phyloP scores from a whole-genome alignment of 2,329 filamentous ascomycete genomes.

The Neopestalotiopsis sp. region DNA sequence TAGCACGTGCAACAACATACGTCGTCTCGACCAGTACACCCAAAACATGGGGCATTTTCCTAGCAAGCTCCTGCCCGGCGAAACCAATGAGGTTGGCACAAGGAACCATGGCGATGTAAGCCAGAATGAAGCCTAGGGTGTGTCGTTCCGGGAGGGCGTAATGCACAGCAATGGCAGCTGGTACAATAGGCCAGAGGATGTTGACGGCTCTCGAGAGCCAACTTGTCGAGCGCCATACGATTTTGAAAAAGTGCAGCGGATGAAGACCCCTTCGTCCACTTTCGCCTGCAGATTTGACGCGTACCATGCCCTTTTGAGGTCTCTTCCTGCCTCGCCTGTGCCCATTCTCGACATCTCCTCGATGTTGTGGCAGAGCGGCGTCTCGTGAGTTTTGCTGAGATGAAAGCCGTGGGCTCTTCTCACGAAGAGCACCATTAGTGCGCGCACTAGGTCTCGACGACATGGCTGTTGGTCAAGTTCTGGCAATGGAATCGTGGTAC shows the following conservation, averaged over 20 bases:
- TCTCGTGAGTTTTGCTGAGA: conserved; percentile 13
- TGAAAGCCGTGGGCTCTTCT: conserved; percentile 19
- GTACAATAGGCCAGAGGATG: conserved; percentile 76
- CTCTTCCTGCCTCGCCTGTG: conserved; percentile 13
- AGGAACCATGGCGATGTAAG: conserved; percentile 79
- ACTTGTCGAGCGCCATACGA: conserved; percentile 68
- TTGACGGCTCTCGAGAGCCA: conserved; percentile 69
- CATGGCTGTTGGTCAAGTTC: neutral
- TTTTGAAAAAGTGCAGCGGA: conserved; percentile 65
- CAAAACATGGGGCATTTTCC: conserved; percentile 76
- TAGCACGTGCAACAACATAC: conserved; percentile 36
- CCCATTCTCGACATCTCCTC: conserved; percentile 18
- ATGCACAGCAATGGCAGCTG: conserved; percentile 69
- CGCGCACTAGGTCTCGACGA: conserved; percentile 4
- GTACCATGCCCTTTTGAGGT: conserved; percentile 24
- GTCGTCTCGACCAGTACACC: conserved; percentile 67
- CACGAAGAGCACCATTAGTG: conserved; percentile 4
- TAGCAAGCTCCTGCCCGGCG: conserved; percentile 71
- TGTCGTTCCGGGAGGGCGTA: conserved; percentile 49
- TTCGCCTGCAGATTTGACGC: conserved; percentile 57
- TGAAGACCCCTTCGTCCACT: conserved; percentile 71
- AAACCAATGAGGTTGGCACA: conserved; percentile 79
- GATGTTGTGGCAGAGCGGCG: conserved; percentile 16
- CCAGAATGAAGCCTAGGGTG: conserved; percentile 70
- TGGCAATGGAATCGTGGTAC: neutral